phyloP scores from a whole-genome alignment of 805 yeast genomes.

The Metschnikowia aberdeeniae region DNA sequence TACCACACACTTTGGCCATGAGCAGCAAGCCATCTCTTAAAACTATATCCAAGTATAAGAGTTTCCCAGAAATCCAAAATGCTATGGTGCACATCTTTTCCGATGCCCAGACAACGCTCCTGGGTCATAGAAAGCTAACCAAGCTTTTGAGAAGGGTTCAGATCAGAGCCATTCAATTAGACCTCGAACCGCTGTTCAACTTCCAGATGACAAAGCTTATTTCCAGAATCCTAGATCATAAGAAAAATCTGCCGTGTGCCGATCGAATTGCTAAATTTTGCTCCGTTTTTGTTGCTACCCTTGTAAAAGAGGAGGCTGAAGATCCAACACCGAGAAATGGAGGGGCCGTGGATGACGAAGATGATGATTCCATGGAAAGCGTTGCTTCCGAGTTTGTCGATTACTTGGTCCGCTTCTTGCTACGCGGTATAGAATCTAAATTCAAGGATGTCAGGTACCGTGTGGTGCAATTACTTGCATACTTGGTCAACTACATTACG shows the following conservation, averaged over 20 bases:
- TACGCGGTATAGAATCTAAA: conserved; percentile 75
- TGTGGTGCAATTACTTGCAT: conserved; percentile 70
- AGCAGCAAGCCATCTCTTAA: conserved; percentile 15
- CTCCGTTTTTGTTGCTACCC: conserved; percentile 51
- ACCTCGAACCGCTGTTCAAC: conserved; percentile 55
- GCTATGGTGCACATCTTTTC: conserved; percentile 70
- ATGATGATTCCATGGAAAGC: conserved; percentile 37
- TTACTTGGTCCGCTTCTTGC: conserved; percentile 56
- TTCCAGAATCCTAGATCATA: conserved; percentile 62
- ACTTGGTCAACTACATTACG: conserved; percentile 64
- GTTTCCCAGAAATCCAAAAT: conserved; percentile 9
- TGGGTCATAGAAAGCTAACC: conserved; percentile 74
- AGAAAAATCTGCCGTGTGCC: conserved; percentile 65
- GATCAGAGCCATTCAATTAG: conserved; percentile 48
- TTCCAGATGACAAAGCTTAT: conserved; percentile 56
- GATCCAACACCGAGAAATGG: conserved; percentile 15
- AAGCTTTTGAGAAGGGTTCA: conserved; percentile 59
- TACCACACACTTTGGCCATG: conserved; percentile 1
- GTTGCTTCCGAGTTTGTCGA: conserved; percentile 54
- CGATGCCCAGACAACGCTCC: conserved; percentile 68
- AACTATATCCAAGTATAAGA: conserved; percentile 8
- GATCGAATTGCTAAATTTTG: conserved; percentile 73
- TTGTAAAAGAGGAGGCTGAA: conserved; percentile 33
- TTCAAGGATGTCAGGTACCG: conserved; percentile 77
- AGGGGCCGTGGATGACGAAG: conserved; percentile 21